Conservation (phyloP, 1,284 basidiomycete species). For the Rhodotorula mucilaginosa region DNA sequence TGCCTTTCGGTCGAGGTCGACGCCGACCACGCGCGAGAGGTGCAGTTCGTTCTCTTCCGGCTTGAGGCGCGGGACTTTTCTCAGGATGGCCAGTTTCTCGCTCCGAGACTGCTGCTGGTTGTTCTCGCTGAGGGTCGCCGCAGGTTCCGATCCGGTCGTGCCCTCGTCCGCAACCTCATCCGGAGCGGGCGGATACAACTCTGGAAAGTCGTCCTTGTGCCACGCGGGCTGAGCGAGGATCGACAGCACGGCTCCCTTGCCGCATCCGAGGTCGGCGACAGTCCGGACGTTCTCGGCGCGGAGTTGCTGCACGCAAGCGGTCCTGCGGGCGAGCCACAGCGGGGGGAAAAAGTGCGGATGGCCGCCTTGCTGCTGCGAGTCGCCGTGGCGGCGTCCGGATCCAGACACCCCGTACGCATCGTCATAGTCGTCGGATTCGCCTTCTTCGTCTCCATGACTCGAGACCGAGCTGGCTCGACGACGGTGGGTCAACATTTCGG, state of each 20-base stretch:
- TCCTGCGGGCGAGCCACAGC: constrained; percentile 64
- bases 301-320: constrained; percentile 67
- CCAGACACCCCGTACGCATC: constrained; percentile 6
- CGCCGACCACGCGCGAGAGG: constrained; percentile 60
- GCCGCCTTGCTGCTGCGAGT: no score
- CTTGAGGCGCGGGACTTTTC: constrained; percentile 10
- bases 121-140: neutral
- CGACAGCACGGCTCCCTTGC: constrained; percentile 68
- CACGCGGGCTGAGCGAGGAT: constrained; percentile 69
- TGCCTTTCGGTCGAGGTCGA: constrained; percentile 62
- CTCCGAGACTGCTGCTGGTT: neutral
- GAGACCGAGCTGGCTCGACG: neutral
- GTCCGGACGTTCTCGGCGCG: constrained; percentile 60
- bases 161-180: neutral
- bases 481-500: neutral
- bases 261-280: constrained; percentile 76
- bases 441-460: neutral
- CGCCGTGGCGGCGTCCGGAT: neutral
- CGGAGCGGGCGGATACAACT: constrained; percentile 10
- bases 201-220: constrained; percentile 54
- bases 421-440: constrained; percentile 3
- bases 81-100: constrained; percentile 18
- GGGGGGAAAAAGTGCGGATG: constrained; percentile 61
- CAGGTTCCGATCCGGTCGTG: neutral
- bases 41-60: constrained; percentile 55